Percentiles rank a stretch among this genome's conserved stretches.
These are phyloP conservation scores for Cryphonectria parasitica DNA, from an alignment of 2,329 filamentous ascomycete species.

Conservation along the genomic window DNA sequence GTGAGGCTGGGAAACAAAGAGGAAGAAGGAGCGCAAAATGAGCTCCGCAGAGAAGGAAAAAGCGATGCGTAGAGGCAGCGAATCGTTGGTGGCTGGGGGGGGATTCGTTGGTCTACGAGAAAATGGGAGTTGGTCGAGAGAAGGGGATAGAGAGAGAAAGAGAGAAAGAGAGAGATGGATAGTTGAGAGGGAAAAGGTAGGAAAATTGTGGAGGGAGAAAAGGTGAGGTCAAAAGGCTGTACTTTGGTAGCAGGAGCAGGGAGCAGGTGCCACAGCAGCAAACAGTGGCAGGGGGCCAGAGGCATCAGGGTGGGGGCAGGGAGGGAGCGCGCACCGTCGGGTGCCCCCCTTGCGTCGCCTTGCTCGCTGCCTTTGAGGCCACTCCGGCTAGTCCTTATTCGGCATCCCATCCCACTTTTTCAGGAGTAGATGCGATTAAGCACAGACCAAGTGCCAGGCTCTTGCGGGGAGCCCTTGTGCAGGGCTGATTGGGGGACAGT, in stretches of 20 bases:
- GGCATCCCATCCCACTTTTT: conserved; percentile 5
- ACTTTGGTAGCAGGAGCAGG: conserved; percentile 30
- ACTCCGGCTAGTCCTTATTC: conserved; percentile 1
- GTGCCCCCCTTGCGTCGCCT: conserved; percentile 30
- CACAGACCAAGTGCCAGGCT: conserved; percentile 16
- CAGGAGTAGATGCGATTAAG: conserved; percentile 9
- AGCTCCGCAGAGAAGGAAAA: background rate
- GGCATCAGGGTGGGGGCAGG: background rate
- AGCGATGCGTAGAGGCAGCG: conserved; percentile 14
- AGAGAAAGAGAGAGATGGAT: conserved; percentile 3
- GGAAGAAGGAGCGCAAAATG: conserved; percentile 14
- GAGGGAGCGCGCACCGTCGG: background rate
- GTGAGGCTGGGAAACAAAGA: conserved; percentile 24
- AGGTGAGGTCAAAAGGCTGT: conserved; percentile 34
- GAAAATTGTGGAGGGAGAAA: conserved; percentile 29
- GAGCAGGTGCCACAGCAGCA: conserved; percentile 5
- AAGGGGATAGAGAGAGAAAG: no score
- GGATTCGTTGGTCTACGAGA: conserved; percentile 12
- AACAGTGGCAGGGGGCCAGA: background rate
- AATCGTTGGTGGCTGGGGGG: background rate
- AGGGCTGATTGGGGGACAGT: background rate
- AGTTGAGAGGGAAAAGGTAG: conserved; percentile 29
- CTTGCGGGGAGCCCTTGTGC: conserved; percentile 16
- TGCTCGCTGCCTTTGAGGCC: conserved; percentile 15
- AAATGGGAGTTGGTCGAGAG: conserved; percentile 7